phyloP scores from a whole-genome alignment of 225 moss, liverwort and hornwort species.

The Straminergon stramineum region DNA sequence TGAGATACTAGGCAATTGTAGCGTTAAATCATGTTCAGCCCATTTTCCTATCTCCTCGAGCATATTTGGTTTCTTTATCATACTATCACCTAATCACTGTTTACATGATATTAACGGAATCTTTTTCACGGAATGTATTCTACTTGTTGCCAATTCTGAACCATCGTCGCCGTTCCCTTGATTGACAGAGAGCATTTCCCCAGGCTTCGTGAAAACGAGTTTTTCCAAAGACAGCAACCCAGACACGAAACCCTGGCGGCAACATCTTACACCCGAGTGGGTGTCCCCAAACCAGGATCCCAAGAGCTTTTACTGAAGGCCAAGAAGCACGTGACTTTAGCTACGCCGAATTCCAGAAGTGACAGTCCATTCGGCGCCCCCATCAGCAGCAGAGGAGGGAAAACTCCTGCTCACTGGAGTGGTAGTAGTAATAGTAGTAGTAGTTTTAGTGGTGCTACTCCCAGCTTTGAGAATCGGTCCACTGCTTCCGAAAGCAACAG shows the following conservation, averaged over 20 bases:
- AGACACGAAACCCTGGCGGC: constrained; percentile 13
- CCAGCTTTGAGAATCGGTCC: constrained; percentile 70
- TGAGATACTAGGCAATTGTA: neutral
- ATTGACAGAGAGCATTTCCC: neutral
- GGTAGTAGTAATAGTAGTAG: too few relatives aligned
- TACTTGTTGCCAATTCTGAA: neutral
- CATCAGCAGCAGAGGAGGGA: neutral
- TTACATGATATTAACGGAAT: too few relatives aligned
- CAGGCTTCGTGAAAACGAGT: constrained; percentile 50
- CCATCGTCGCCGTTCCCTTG: neutral
- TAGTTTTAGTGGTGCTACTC: neutral
- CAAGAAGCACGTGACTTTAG: constrained; percentile 24
- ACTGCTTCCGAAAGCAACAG: constrained; percentile 96
- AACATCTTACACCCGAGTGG: neutral
- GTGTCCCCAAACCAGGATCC: constrained; percentile 19
- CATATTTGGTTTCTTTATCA: neutral
- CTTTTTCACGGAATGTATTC: neutral
- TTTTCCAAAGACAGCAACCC: constrained; percentile 23
- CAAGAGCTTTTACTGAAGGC: constrained; percentile 39
- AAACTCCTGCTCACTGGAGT: constrained; percentile 5
- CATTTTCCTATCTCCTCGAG: neutral
- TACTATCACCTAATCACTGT: neutral
- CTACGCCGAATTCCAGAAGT: neutral
- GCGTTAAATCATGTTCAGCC: neutral
- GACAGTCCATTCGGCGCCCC: neutral